Percentiles rank a stretch among this genome's conserved stretches.
Evolutionary conservation across 208 protist genomes (phyloP).

Genomic region (Leishmania mexicana): DNA sequence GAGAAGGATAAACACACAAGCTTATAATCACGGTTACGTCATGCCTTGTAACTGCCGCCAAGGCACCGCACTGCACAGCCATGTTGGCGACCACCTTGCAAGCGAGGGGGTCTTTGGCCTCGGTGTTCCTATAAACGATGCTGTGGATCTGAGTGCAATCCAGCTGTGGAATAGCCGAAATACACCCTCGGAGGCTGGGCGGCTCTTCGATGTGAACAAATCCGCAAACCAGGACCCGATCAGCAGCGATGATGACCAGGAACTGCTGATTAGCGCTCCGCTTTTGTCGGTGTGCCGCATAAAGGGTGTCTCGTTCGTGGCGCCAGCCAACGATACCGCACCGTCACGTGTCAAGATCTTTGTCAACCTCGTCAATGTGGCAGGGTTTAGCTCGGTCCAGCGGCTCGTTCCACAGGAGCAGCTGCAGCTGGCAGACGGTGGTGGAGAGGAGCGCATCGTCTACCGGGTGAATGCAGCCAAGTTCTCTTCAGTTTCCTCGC

Average conservation of each 20-base stretch:
- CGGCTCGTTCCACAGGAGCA: constrained; percentile 76
- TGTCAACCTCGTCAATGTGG: constrained; percentile 62
- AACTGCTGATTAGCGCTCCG: constrained; percentile 77
- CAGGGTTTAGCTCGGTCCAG: constrained; percentile 80
- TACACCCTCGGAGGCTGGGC: constrained; percentile 40
- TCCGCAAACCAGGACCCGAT: constrained; percentile 62
- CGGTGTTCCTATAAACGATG: constrained; percentile 66
- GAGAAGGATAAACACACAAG: neutral
- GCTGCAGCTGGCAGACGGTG: constrained; percentile 63
- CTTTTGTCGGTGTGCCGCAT: constrained; percentile 64
- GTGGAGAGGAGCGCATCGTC: constrained; percentile 66
- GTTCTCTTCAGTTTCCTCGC: constrained; percentile 52
- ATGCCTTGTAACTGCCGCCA: constrained; percentile 91
- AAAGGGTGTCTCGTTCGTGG: constrained; percentile 67
- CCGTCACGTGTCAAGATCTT: constrained; percentile 80
- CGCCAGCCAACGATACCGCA: constrained; percentile 53
- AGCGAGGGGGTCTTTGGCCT: constrained; percentile 72
- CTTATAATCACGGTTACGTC: neutral
- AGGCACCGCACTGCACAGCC: constrained; percentile 73
- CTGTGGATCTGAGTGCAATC: constrained; percentile 57
- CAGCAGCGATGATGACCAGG: constrained; percentile 82
- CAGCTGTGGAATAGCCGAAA: constrained; percentile 78
- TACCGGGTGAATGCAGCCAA: constrained; percentile 79
- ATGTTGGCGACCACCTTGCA: constrained; percentile 69
- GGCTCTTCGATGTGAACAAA: constrained; percentile 58